Conservation (phyloP, 306 rosid species). For the Castanea mollissima region DNA sequence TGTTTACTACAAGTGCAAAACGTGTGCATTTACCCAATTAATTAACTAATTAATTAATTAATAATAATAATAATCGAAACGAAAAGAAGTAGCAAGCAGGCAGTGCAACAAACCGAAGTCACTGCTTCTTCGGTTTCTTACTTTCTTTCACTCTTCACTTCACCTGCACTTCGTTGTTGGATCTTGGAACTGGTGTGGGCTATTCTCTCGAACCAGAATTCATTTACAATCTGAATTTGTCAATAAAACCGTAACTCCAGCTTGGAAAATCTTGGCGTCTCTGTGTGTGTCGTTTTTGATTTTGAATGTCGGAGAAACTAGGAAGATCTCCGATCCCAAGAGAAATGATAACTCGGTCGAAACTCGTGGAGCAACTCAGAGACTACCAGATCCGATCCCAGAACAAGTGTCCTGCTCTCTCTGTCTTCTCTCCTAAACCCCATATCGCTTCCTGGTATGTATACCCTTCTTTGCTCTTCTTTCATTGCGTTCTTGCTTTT, state of each 20-base stretch:
- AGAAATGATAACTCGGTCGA: conserved; percentile 56
- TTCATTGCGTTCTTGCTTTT: not conserved
- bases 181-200: not conserved
- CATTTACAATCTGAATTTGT: not conserved
- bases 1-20: too few relatives aligned
- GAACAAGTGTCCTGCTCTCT: conserved; percentile 48
- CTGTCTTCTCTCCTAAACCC: conserved; percentile 64
- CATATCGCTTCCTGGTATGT: conserved; percentile 42
- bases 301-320: conserved; percentile 10
- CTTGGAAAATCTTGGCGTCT: not conserved
- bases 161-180: not conserved
- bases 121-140: not conserved
- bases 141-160: not conserved
- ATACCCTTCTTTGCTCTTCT: not conserved
- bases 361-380: conserved; percentile 70
- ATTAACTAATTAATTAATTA: too few relatives aligned
- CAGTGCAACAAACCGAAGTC: not conserved
- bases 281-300: not conserved
- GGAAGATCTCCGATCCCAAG: not conserved
- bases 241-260: not conserved
- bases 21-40: too few relatives aligned
- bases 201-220: not conserved
- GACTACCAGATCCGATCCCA: conserved; percentile 67
- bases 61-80: too few relatives aligned
- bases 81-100: not conserved